Percentiles rank a stretch among this genome's conserved stretches.
phyloP scores from a whole-genome alignment of 768 basidiomycete species.

The Naematelia aurantialba region DNA sequence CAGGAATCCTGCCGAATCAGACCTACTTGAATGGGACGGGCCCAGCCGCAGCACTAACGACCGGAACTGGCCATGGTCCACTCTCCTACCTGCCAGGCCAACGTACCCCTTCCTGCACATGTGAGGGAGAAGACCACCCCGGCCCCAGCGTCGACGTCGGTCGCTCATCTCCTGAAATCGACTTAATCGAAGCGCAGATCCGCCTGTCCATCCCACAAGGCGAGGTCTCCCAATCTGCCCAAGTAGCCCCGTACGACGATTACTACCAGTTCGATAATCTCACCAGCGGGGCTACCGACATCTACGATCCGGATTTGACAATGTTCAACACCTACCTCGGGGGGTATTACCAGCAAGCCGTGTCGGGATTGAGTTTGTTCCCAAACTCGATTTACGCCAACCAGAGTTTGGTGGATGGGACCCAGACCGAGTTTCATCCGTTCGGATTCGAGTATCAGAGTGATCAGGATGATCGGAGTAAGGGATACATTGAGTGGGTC shows the following conservation, averaged over 20 bases:
- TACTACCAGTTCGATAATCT: conserved; percentile 53
- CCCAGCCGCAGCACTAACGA: conserved; percentile 41
- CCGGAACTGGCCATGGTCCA: conserved; percentile 35
- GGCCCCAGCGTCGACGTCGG: conserved; percentile 66
- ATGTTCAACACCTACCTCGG: conserved; percentile 51
- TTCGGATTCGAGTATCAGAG: conserved; percentile 55
- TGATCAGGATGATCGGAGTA: conserved; percentile 31
- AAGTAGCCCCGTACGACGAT: conserved; percentile 63
- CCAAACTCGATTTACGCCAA: conserved; percentile 36
- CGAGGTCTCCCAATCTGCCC: conserved; percentile 66
- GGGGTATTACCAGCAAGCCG: conserved; percentile 57
- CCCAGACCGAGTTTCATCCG: conserved; percentile 28
- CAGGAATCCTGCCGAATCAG: conserved; percentile 46
- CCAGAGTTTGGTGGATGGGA: too few relatives aligned
- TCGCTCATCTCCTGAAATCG: conserved; percentile 86
- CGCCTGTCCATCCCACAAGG: conserved; percentile 59
- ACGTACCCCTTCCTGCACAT: conserved; percentile 70
- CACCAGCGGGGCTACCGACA: conserved; percentile 33
- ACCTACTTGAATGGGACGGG: conserved; percentile 39
- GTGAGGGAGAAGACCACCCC: conserved; percentile 78
- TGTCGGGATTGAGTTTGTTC: conserved; percentile 56
- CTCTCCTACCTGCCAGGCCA: conserved; percentile 51
- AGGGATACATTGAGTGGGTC: conserved; percentile 49
- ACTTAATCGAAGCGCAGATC: conserved; percentile 79
- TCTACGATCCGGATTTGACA: conserved; percentile 47